Conservation (phyloP, 2,329 filamentous ascomycete species). For the Eutypella sp. region DNA sequence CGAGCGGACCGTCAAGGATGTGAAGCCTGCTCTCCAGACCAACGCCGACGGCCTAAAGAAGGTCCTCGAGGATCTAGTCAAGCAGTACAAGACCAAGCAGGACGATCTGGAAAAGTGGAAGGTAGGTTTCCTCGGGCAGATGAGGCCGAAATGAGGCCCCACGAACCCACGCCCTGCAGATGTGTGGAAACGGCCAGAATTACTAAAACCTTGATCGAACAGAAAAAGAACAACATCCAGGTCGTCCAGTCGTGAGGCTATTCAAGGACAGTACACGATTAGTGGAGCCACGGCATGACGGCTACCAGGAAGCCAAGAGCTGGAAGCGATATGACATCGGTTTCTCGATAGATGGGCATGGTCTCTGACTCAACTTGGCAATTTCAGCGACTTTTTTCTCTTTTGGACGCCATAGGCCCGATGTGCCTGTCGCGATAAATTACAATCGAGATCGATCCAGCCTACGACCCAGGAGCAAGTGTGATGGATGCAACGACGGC, state of each 20-base stretch:
- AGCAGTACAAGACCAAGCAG: slow-evolving; percentile 94
- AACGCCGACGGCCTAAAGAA: slow-evolving; percentile 93
- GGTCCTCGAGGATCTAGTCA: slow-evolving; percentile 88
- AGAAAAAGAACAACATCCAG: slow-evolving; percentile 89
- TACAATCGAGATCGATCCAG: slow-evolving; percentile 17
- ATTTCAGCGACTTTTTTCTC: slow-evolving; percentile 6
- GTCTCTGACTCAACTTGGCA: slow-evolving; percentile 7
- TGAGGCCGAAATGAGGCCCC: slow-evolving; percentile 4
- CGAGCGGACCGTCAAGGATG: slow-evolving; percentile 88
- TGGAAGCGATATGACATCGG: not conserved
- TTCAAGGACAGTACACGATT: slow-evolving; percentile 6
- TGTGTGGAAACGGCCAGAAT: slow-evolving; percentile 10
- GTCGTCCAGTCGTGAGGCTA: slow-evolving; percentile 67
- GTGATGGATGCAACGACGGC: slow-evolving; percentile 14
- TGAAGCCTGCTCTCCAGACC: slow-evolving; percentile 83
- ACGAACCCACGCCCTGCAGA: slow-evolving; percentile 9
- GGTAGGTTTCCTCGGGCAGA: slow-evolving; percentile 46
- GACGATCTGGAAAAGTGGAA: slow-evolving; percentile 98
- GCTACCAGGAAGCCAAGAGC: slow-evolving; percentile 3
- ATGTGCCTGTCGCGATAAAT: slow-evolving; percentile 7
- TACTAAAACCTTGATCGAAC: slow-evolving; percentile 19
- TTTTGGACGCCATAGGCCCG: slow-evolving; percentile 6
- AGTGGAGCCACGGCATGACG: slow-evolving; percentile 5
- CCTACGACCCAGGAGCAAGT: slow-evolving; percentile 16
- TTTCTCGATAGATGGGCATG: slow-evolving; percentile 7